Conservation (phyloP, 371 early-diverging fungal genomes). For the Rhizopus stolonifer region DNA sequence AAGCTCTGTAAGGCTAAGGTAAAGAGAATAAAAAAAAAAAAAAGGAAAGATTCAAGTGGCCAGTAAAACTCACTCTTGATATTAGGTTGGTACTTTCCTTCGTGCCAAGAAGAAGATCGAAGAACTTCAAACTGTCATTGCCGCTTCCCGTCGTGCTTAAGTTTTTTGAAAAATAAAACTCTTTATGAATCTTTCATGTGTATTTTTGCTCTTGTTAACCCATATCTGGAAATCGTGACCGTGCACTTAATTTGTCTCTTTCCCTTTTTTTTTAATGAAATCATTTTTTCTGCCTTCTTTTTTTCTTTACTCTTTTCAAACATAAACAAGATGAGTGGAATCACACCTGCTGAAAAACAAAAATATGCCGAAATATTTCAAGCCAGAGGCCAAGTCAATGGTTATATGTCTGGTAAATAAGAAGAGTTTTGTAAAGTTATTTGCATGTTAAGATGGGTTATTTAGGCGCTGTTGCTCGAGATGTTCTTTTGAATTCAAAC, state of each 20-base stretch:
- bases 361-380: conserved; percentile 69
- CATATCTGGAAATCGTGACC: conserved; percentile 8
- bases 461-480: conserved; percentile 62
- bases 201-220: background rate
- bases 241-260: conserved; percentile 3
- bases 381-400: conserved; percentile 65
- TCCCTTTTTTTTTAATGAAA: background rate
- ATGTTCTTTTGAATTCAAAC: conserved; percentile 71
- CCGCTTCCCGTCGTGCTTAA: conserved; percentile 88
- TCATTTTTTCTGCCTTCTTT: background rate
- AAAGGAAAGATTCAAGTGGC: conserved; percentile 56
- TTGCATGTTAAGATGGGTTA: background rate
- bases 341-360: conserved; percentile 51
- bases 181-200: background rate
- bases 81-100: conserved; percentile 91
- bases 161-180: background rate
- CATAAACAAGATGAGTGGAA: conserved; percentile 34
- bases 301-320: conserved; percentile 4
- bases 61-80: conserved; percentile 69
- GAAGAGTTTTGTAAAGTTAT: background rate
- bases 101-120: conserved; percentile 99
- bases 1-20: conserved; percentile 97
- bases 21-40: conserved; percentile 46
- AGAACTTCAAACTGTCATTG: conserved; percentile 92
- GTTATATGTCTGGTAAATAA: conserved; percentile 65